Base-by-base conservation (phyloP, 805 yeast species). In the Ogataea pilisensis region DNA sequence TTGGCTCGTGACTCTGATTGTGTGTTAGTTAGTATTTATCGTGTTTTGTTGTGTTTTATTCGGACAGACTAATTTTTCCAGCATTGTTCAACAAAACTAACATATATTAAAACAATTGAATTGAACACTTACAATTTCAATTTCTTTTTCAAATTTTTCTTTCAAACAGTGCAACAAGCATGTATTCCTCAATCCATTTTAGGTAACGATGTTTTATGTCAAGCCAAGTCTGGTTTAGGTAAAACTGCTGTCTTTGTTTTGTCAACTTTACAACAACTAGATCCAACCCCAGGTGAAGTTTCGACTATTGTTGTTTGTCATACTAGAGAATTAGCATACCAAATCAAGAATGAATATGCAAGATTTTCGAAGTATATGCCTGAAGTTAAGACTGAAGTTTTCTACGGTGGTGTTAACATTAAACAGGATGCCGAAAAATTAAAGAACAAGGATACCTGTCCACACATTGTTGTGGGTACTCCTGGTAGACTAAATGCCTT, bases 141-240 rank as follows among this genome's bases (percentile, higher is more conserved):
- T 27, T 27, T n/a, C 14, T 8, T 22, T 22, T 22, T 22, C 26
- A 22, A 22, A 8, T 14, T 8, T 27, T n/a, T 24, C 34, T 27
- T 27, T n/a, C 14, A 33, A 38, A 40, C 45, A 85, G 99, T 91
- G 53, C 99, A 91, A 73, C 99, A 91, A 73, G 91, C 88, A 55
- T 87, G 96, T 69, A 93, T 91, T 60, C 99, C 99, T 41, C 98
- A 93, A 72, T 86, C 97, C 42, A 88, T 91, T 61, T 84, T 91
- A 56, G 99, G 98, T 62, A 91, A 96, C 48, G 99, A 91, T 64
- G 98, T 91, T 44, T 72, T 91, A 54, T 93, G 99, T 73, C 99
- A 91, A 76, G 99, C 99, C 68, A 91, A 93, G 74, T 93, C 99
- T 35, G 99, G 99, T 85, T 76, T 93, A 55, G 99, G 99, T 82